phyloP scores from a whole-genome alignment of 2,329 filamentous ascomycete genomes.

The Botrytis deweyae region DNA sequence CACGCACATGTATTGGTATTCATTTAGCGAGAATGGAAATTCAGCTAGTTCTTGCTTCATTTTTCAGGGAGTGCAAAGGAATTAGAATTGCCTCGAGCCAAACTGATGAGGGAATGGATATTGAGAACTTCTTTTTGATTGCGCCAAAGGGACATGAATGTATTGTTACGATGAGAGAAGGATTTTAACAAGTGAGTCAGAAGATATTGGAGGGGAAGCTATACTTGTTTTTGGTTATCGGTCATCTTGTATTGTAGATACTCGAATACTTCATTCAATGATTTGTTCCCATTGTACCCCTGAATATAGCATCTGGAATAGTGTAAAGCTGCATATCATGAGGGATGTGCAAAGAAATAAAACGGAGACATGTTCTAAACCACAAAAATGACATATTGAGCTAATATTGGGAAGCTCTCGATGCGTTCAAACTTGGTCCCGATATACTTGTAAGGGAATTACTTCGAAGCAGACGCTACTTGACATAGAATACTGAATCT shows the following conservation, averaged over 20 bases:
- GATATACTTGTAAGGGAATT: background rate
- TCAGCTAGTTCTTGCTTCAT: background rate
- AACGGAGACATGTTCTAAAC: no score
- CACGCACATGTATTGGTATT: background rate
- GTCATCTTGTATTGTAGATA: no score
- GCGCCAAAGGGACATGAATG: background rate
- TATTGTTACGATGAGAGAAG: background rate
- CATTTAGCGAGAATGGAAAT: conserved; percentile 15
- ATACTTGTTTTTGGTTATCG: background rate
- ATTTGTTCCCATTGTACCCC: fast-evolving
- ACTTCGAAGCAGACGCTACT: background rate
- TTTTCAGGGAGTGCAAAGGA: background rate
- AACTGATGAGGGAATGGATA: background rate
- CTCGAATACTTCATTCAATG: background rate
- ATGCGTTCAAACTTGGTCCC: background rate
- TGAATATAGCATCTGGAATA: background rate
- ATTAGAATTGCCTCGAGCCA: background rate
- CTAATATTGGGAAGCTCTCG: background rate
- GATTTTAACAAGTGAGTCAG: background rate
- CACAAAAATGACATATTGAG: background rate
- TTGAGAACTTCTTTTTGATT: background rate
- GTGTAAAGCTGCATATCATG: background rate
- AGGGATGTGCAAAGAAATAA: no score
- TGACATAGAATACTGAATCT: background rate
- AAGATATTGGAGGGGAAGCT: fast-evolving